Evolutionary conservation across 2,329 filamentous ascomycete genomes (phyloP).

Genomic region (Talaromyces sp.): DNA sequence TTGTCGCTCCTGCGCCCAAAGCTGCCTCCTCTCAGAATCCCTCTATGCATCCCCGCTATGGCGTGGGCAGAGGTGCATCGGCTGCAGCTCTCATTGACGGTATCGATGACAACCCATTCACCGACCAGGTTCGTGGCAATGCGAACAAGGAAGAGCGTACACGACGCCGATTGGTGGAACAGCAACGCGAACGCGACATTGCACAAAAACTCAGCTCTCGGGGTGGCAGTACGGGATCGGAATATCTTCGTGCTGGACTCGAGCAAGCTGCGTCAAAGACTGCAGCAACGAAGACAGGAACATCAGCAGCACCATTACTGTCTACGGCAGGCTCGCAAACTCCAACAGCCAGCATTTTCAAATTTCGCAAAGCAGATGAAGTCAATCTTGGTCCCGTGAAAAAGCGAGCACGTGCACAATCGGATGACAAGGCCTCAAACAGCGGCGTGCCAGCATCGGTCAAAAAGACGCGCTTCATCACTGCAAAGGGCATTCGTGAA

Average conservation of each 20-base stretch:
- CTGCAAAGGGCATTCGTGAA: constrained; percentile 71
- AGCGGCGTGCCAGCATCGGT: constrained; percentile 29
- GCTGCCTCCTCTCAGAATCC: background rate
- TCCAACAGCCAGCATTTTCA: constrained; percentile 22
- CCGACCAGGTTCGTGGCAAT: constrained; percentile 38
- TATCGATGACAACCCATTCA: constrained; percentile 40
- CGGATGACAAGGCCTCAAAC: constrained; percentile 26
- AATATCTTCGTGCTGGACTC: constrained; percentile 42
- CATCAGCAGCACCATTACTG: constrained; percentile 22
- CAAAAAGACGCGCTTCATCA: constrained; percentile 75
- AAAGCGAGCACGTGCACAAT: constrained; percentile 36
- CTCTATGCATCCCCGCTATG: constrained; percentile 9
- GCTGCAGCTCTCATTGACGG: constrained; percentile 42
- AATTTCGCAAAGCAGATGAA: constrained; percentile 31
- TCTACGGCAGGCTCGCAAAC: background rate
- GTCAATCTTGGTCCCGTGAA: constrained; percentile 39
- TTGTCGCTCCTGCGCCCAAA: constrained; percentile 38
- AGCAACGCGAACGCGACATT: constrained; percentile 45
- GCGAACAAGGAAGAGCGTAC: constrained; percentile 42
- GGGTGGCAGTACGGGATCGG: constrained; percentile 36
- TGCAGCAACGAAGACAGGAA: background rate
- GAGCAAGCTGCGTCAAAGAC: constrained; percentile 22
- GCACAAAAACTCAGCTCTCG: constrained; percentile 38
- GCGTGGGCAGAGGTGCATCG: constrained; percentile 26
- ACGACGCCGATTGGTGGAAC: constrained; percentile 41